phyloP scores from a whole-genome alignment of 805 yeast species.

The Kockiozyma suomiensis region DNA sequence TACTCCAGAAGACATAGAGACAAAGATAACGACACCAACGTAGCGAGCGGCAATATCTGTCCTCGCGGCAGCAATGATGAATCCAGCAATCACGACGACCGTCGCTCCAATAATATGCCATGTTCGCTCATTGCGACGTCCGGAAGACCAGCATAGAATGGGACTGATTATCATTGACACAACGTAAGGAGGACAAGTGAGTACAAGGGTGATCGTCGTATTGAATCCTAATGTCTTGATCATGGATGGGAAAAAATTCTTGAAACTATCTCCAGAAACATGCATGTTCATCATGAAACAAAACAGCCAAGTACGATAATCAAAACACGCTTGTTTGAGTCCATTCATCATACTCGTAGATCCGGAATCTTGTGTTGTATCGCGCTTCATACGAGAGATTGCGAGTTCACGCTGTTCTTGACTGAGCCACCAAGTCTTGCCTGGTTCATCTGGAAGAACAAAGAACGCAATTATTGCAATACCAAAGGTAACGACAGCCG shows the following conservation, averaged over 20 bases:
- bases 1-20: constrained; percentile 25
- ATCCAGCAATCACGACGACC: constrained; percentile 8
- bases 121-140: constrained; percentile 28
- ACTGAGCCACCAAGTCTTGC: constrained; percentile 28
- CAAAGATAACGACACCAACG: constrained; percentile 25
- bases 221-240: constrained; percentile 55
- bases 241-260: constrained; percentile 62
- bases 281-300: constrained; percentile 21
- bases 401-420: constrained; percentile 29
- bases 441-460: constrained; percentile 54
- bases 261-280: constrained; percentile 38
- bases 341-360: constrained; percentile 15
- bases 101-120: constrained; percentile 19
- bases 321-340: constrained; percentile 13
- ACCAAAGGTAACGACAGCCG: constrained; percentile 47
- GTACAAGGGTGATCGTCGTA: constrained; percentile 53
- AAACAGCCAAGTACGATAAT: constrained; percentile 24
- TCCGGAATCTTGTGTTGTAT: constrained; percentile 39
- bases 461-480: constrained; percentile 44
- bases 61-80: constrained; percentile 13
- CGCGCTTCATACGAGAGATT: constrained; percentile 26
- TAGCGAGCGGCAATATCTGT: constrained; percentile 13
- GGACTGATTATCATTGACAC: constrained; percentile 49
- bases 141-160: constrained; percentile 46
- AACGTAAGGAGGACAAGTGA: constrained; percentile 62